Base-by-base conservation (phyloP, 2,329 filamentous ascomycete species). In the Calonectria ilicicola region DNA sequence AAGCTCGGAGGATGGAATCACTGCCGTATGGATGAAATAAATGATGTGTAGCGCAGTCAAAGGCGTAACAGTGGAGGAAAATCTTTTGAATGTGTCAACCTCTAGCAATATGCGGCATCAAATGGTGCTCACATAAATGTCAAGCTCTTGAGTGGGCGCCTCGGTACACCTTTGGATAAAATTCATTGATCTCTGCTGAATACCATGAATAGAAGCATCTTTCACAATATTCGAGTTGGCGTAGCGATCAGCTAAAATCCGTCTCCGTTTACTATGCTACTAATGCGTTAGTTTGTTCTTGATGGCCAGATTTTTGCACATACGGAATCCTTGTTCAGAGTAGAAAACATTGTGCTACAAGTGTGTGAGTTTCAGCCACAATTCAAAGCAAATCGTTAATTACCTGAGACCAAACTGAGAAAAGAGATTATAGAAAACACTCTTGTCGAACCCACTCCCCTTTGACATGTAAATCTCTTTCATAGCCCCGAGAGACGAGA, bases 21-120 rank as follows among this genome's bases (percentile, higher is more conserved):
- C 67, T 77, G 0, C 75, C 75, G 2, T 77, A 44, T 1, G 75
- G 75, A 8, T 77, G 74, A 15, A 77, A 77, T 10, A 77, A 15
- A 2, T 72, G 67, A 15, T 69, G 67, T 0, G 75, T 73, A 0
- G 69, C 75, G 7, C 75, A 77, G 21, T 77, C 75, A 4, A 77
- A 72, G 1, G 75, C 74, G 3, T 77, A 77, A 10, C 67, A 67
- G 64, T 75, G 75, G 1, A 77, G 72, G 7, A 69, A 67, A 1
- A 76, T 17, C 75, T 75, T 5, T 1, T 5, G n/a, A n/a, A 5
- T 2, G 0, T 14, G 4, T 14, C 1, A 42, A 21, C 4, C 9
- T 5, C 9, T 0, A n/a, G n/a, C 15, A 14, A 4, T 4, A 0
- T 1, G 9, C n/a, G 15, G 9, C 2, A 10, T 17, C 0, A 26